A percentile compares a stretch with the other conserved stretches of the same genome.
These are phyloP conservation scores for Colletotrichum godetiae DNA, from an alignment of 2,329 filamentous ascomycete genomes.

Conservation along the genomic window DNA sequence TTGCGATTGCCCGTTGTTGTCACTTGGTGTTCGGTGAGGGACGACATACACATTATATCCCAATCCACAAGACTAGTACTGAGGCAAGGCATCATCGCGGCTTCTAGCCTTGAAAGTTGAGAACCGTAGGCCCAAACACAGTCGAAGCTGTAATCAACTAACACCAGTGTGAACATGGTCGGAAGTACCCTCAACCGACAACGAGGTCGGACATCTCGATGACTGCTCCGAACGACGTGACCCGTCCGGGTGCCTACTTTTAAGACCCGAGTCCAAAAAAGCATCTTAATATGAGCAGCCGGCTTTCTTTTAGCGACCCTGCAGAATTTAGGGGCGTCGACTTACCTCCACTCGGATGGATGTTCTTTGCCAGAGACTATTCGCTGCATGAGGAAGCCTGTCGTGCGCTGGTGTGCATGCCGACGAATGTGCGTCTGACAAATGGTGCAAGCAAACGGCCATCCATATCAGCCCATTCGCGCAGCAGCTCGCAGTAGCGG, in stretches of 20 bases:
- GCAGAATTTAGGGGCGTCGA: neutral
- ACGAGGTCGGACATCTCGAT: neutral
- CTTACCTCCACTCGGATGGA: slow-evolving; percentile 10
- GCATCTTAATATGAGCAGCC: neutral
- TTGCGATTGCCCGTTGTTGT: neutral
- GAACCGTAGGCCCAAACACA: too few relatives aligned
- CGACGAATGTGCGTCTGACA: slow-evolving; percentile 14
- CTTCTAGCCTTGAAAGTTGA: neutral
- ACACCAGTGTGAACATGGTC: neutral
- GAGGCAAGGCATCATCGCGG: neutral
- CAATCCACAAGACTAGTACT: neutral
- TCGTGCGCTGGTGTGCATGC: slow-evolving; percentile 7
- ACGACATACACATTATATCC: neutral
- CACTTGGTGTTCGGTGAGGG: neutral
- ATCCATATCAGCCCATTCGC: slow-evolving; percentile 19
- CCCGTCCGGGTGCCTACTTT: neutral
- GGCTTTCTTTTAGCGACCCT: neutral
- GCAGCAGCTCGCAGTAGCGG: slow-evolving; percentile 19
- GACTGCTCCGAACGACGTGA: neutral
- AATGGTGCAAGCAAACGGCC: neutral
- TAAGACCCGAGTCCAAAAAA: neutral
- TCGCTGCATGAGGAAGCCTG: slow-evolving; percentile 11
- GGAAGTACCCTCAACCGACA: neutral
- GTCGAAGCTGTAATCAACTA: neutral
- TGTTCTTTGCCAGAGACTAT: neutral